Evolutionary conservation across 2,329 filamentous ascomycete genomes (phyloP).

Genomic region (Immersiporthe knoxdaviesiana): DNA sequence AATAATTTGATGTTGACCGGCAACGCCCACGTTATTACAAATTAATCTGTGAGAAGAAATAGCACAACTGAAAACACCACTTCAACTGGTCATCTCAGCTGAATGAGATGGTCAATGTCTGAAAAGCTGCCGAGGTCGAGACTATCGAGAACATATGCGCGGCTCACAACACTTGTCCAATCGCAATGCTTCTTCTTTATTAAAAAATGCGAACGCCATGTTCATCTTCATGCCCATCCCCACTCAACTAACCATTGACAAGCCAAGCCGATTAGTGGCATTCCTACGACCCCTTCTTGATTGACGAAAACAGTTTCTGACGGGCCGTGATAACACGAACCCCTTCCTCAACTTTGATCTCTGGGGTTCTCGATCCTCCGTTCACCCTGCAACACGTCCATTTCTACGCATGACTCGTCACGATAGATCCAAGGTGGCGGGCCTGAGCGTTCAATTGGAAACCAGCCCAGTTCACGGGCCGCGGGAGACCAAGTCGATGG

Average conservation of each 20-base stretch:
- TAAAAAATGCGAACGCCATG: not conserved
- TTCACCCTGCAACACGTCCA: not conserved
- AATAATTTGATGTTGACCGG: constrained; percentile 9
- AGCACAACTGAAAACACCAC: not conserved
- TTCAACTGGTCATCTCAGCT: not conserved
- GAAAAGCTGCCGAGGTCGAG: not conserved
- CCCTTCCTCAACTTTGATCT: not conserved
- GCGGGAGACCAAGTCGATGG: not conserved
- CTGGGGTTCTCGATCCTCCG: not conserved
- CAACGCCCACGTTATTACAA: not conserved
- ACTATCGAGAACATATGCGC: not conserved
- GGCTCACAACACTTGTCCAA: not conserved
- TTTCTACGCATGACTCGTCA: not conserved
- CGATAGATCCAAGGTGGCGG: not conserved
- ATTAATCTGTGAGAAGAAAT: not conserved
- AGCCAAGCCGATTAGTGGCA: constrained; percentile 1
- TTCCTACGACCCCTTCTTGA: not conserved
- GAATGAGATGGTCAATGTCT: not conserved
- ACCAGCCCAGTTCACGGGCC: not conserved
- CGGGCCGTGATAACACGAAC: not conserved
- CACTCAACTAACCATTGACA: not conserved
- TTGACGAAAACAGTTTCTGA: not conserved
- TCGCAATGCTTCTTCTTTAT: not conserved
- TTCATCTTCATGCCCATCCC: not conserved
- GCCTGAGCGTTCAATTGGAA: not conserved